Evolutionary conservation across 345 rosid genomes (phyloP).

Genomic region (Euphorbia tirucalli): DNA sequence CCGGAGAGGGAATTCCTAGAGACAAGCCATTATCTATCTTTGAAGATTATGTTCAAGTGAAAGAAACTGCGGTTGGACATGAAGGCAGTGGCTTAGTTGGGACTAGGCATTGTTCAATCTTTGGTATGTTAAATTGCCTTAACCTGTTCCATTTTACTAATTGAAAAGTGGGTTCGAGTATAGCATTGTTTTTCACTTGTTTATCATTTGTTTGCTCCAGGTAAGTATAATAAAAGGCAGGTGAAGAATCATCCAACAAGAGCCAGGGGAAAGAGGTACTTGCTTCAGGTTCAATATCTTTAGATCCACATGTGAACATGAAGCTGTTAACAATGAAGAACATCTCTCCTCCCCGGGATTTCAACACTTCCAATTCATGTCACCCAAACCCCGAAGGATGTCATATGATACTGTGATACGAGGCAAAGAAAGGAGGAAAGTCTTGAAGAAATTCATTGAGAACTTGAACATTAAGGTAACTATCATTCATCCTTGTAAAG

Average conservation of each 20-base stretch:
- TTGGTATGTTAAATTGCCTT: slow-evolving; percentile 22
- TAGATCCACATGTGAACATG: slow-evolving; percentile 11
- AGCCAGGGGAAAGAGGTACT: slow-evolving; percentile 33
- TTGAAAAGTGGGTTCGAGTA: too few relatives aligned
- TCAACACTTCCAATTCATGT: slow-evolving; percentile 23
- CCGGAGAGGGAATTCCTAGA: slow-evolving; percentile 37
- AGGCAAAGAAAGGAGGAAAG: slow-evolving; percentile 30
- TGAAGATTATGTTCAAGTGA: slow-evolving; percentile 41
- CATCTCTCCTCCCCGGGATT: slow-evolving; percentile 16
- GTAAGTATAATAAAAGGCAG: slow-evolving; percentile 37
- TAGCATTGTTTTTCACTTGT: not conserved
- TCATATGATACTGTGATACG: slow-evolving; percentile 26
- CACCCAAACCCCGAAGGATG: slow-evolving; percentile 34
- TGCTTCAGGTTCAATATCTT: slow-evolving; percentile 43
- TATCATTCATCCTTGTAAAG: slow-evolving; percentile 18
- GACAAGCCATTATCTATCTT: slow-evolving; percentile 36
- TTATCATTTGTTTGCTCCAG: too few relatives aligned
- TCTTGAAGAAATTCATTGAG: slow-evolving; percentile 31
- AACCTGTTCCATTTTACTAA: too few relatives aligned
- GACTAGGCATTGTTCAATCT: slow-evolving; percentile 44
- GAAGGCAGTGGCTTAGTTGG: slow-evolving; percentile 38
- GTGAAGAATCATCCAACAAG: slow-evolving; percentile 33
- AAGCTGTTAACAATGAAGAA: slow-evolving; percentile 3
- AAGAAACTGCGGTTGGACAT: slow-evolving; percentile 33
- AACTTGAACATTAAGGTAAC: slow-evolving; percentile 34